Percentiles rank a stretch among this genome's conserved stretches.
Conservation (phyloP, 768 basidiomycete genomes). For the Boletus pseudopeckii region DNA sequence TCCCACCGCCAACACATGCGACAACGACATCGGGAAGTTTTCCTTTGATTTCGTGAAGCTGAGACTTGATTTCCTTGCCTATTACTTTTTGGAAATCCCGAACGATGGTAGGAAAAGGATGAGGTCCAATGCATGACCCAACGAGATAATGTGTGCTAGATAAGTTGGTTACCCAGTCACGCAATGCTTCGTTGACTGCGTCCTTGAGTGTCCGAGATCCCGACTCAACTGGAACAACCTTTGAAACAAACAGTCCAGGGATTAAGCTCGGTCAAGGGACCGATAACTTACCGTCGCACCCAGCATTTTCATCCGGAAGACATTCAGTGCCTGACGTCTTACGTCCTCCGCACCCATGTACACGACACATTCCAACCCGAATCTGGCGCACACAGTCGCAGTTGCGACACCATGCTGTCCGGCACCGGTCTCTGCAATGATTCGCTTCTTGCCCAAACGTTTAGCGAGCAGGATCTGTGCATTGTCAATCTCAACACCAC, state of each 20-base stretch:
- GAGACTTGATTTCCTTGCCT: slow-evolving; percentile 89
- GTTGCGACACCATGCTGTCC: slow-evolving; percentile 99
- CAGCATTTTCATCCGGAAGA: slow-evolving; percentile 97
- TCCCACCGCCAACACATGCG: slow-evolving; percentile 97
- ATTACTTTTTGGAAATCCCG: slow-evolving; percentile 98
- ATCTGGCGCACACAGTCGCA: slow-evolving; percentile 96
- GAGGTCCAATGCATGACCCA: slow-evolving; percentile 95
- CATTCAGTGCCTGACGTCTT: slow-evolving; percentile 91
- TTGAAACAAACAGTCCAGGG: slow-evolving; percentile 1
- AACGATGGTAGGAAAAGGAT: slow-evolving; percentile 98
- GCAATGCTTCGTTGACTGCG: slow-evolving; percentile 96
- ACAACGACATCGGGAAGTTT: slow-evolving; percentile 94
- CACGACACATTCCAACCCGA: slow-evolving; percentile 90
- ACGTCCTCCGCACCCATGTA: slow-evolving; percentile 99
- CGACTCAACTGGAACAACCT: slow-evolving; percentile 93
- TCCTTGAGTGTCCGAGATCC: slow-evolving; percentile 96
- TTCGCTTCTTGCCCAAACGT: slow-evolving; percentile 90
- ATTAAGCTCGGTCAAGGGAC: background rate
- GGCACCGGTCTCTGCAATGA: slow-evolving; percentile 98
- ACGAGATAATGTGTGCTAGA: slow-evolving; percentile 94
- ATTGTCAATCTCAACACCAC: background rate
- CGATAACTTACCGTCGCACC: slow-evolving; percentile 68
- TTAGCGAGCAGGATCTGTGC: slow-evolving; percentile 85
- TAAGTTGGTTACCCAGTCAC: slow-evolving; percentile 98
- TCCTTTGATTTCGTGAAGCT: slow-evolving; percentile 65